A percentile compares a stretch with the other conserved stretches of the same genome.
Evolutionary conservation across 2,329 filamentous ascomycete species (phyloP).

Genomic region (Tolypocladium amazonense): DNA sequence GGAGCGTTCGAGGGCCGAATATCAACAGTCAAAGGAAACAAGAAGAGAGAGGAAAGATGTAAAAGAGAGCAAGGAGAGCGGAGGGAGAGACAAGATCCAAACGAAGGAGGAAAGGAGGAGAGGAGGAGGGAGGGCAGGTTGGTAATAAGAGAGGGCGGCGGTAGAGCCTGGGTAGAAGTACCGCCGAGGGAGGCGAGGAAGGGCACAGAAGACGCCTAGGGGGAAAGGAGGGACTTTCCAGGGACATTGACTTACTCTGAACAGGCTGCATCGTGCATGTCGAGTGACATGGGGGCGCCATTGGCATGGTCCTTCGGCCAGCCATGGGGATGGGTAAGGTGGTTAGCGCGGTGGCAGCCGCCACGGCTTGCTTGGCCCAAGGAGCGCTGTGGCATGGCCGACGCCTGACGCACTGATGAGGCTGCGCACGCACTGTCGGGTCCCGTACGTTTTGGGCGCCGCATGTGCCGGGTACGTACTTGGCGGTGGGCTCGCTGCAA

Average conservation of each 20-base stretch:
- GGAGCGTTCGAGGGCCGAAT: conserved; percentile 3
- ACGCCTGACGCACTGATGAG: background rate
- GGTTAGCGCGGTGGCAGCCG: conserved; percentile 1
- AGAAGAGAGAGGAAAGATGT: conserved; percentile 1
- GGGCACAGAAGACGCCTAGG: background rate
- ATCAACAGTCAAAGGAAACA: conserved; percentile 5
- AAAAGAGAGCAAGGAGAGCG: conserved; percentile 7
- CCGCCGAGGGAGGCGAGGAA: conserved; percentile 1
- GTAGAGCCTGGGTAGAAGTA: conserved; percentile 4
- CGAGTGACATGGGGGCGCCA: background rate
- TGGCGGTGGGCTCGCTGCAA: background rate
- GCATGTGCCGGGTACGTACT: background rate
- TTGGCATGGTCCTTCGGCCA: background rate
- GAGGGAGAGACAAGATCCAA: conserved; percentile 3
- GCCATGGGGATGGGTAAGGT: background rate
- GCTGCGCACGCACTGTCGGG: background rate
- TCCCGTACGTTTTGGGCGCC: background rate
- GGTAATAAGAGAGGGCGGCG: conserved; percentile 9
- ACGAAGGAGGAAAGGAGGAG: conserved; percentile 3
- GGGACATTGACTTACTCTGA: background rate
- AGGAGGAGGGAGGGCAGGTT: background rate
- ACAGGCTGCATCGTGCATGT: background rate
- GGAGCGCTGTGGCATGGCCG: background rate
- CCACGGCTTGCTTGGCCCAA: background rate
- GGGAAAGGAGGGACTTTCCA: background rate